Evolutionary conservation across 1,284 basidiomycete genomes (phyloP), one percentile per base, ranked within the genome.

Genomic region (Sanghuangporus sanghuang): DNA sequence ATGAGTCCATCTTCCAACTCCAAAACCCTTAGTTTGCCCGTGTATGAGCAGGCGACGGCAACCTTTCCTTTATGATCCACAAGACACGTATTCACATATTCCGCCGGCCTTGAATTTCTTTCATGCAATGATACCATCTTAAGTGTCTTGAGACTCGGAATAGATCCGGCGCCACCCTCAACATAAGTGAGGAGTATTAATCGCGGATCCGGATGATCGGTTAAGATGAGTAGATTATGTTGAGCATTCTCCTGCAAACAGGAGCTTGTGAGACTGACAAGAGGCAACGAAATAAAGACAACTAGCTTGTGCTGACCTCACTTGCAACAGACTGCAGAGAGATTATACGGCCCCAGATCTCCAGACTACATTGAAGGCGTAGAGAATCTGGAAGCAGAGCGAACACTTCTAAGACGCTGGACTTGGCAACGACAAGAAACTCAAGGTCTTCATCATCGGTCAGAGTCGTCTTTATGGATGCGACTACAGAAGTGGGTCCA

Each of bases 131-230:
- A 74, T 8, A 85, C 69, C 52, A 77, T 72, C 58, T 79, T 80
- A 23, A 73, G 78, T 8, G 73, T 70, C 2, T 68, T 71, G 14
- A 90, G 73, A 18, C 72, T 70, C 9, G 73, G 73, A 21, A 68
- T 68, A 0, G 76, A 78, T 59, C 79, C 71, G 21, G 42, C 59
- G 35, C 6, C 9, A 57, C 78, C 72, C 40, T 57, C 63, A 16
- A 44, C 40, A 68, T 85, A 88, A 7, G 76, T 71, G 27, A 92
- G 74, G 66, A 90, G 77, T 36, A 91, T 72, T 7, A 90, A 76
- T 67, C 85, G 83, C 5, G 89, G 87, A 42, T 89, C 83, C 1
- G 90, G 90, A 68, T 90, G 88, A 66, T 88, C 87, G 0, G 87
- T 81, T 69, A 90, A 77, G 21, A 89, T 78, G 18, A 90, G 72